Base-by-base conservation (phyloP, 2,329 filamentous ascomycete genomes). In the Phialemoniopsis sp. region DNA sequence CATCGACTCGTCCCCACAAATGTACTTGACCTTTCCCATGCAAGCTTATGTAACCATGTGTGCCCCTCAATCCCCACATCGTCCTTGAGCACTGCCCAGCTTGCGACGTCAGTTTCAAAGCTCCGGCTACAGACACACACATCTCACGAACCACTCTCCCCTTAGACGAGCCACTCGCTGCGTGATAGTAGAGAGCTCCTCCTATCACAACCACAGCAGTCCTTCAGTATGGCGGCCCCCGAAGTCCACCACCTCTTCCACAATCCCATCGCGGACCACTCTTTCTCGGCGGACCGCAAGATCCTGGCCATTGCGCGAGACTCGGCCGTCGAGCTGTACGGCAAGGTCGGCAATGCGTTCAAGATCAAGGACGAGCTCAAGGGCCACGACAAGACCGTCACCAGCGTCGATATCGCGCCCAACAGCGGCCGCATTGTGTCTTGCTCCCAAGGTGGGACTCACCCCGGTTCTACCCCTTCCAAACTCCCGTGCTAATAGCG, bases 161-260 rank as follows among this genome's bases (percentile, higher is more conserved):
- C 21, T 26, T 35, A 13, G n/a, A 6, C n/a, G 9, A 15, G 14
- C 29, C n/a, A 31, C 32, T 35, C 18, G 19, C 17, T 28, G 40
- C 21, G 72, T 79, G 87, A 77, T 93, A 96, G 93, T 97, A 85
- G 93, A 97, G 93, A 95, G 89, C 80, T 87, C 63, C 88, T 94
- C 89, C 88, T 93, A 89, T 87, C 83, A 73, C 69, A 41, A 41
- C 12, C 26, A 16, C 7, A 9, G 45, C 39, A 37, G n/a, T 37
- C 42, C 38, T 39, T 47, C 62, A 75, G 38, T 44, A 97, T 97
- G 91, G 74, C 87, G 40, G 64, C 84, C 44, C 88, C 90, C 49
- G 88, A 97, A 75, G 87, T 95, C 43, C 89, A 97, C 68, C 90
- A 97, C 59, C 85, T 98, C 50, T 98, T 98, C 72, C 89, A 97